Evolutionary conservation across 192 early-diverging fungal species (phyloP).

Genomic region (Linderina pennispora): DNA sequence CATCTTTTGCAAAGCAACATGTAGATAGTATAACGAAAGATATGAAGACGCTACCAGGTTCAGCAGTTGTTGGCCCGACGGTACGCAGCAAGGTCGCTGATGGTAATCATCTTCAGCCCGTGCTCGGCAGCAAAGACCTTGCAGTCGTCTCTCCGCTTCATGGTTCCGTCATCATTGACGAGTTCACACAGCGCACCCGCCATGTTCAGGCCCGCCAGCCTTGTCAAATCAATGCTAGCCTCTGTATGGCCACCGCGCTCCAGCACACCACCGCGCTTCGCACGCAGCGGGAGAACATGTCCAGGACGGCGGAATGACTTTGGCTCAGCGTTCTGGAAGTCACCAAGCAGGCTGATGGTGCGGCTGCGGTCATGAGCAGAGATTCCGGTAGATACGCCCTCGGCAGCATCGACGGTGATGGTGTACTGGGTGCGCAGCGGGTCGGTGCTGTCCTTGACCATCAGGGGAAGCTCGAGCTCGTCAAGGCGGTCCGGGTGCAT

Average conservation of each 20-base stretch:
- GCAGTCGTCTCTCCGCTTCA: slow-evolving; percentile 94
- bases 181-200: slow-evolving; percentile 93
- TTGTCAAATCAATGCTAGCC: slow-evolving; percentile 82
- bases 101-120: slow-evolving; percentile 81
- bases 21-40: too few relatives aligned
- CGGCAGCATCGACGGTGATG: slow-evolving; percentile 78
- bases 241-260: slow-evolving; percentile 94
- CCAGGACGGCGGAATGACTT: slow-evolving; percentile 83
- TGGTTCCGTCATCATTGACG: slow-evolving; percentile 82
- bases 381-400: slow-evolving; percentile 92
- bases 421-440: slow-evolving; percentile 92
- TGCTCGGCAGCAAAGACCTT: slow-evolving; percentile 77
- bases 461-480: slow-evolving; percentile 81
- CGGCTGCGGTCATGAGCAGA: slow-evolving; percentile 84
- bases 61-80: slow-evolving; percentile 36
- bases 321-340: slow-evolving; percentile 56
- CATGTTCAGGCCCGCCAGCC: slow-evolving; percentile 70
- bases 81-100: slow-evolving; percentile 80
- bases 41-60: too few relatives aligned
- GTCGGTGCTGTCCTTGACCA: slow-evolving; percentile 92
- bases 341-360: slow-evolving; percentile 73
- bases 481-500: slow-evolving; percentile 73
- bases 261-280: slow-evolving; percentile 73
- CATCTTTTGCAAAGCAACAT: too few relatives aligned
- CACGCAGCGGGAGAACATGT: slow-evolving; percentile 91